These are phyloP conservation scores for Pleomassaria siparia DNA, from an alignment of 2,329 filamentous ascomycete species.

Conservation along the genomic window DNA sequence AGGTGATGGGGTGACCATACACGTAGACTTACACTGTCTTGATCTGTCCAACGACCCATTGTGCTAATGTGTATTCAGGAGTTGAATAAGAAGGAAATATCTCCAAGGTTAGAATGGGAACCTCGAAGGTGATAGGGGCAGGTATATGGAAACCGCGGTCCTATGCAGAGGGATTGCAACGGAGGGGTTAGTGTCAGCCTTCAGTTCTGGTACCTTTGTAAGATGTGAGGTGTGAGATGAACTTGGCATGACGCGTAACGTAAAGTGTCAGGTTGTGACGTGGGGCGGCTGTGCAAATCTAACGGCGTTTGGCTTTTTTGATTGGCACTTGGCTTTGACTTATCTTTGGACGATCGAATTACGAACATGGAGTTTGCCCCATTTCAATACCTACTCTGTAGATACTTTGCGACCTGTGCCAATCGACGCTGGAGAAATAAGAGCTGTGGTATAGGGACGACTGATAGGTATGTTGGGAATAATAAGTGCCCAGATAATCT, in stretches of 20 bases:
- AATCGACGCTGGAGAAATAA: too few relatives aligned
- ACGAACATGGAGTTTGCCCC: too few relatives aligned
- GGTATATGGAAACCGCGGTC: background rate
- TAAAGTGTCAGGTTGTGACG: background rate
- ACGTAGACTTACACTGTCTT: slow-evolving; percentile 20
- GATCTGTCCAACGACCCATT: slow-evolving; percentile 29
- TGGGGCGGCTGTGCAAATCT: background rate
- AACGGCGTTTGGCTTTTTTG: background rate
- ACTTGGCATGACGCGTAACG: background rate
- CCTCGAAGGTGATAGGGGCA: background rate
- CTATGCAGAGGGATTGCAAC: too few relatives aligned
- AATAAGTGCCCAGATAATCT: too few relatives aligned
- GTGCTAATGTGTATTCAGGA: slow-evolving; percentile 1
- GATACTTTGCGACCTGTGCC: too few relatives aligned
- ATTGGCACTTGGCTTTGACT: background rate
- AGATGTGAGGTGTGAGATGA: background rate
- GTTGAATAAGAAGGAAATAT: background rate
- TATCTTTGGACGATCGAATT: too few relatives aligned
- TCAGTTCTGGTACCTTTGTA: background rate
- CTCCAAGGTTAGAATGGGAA: background rate
- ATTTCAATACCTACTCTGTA: too few relatives aligned
- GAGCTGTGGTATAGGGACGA: too few relatives aligned
- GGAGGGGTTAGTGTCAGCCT: background rate
- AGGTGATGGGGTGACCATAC: background rate
- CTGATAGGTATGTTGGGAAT: too few relatives aligned